Evolutionary conservation across 2,329 filamentous ascomycete species (phyloP), one percentile per base, ranked within the genome.

Genomic region (Aspergillus clavatus): DNA sequence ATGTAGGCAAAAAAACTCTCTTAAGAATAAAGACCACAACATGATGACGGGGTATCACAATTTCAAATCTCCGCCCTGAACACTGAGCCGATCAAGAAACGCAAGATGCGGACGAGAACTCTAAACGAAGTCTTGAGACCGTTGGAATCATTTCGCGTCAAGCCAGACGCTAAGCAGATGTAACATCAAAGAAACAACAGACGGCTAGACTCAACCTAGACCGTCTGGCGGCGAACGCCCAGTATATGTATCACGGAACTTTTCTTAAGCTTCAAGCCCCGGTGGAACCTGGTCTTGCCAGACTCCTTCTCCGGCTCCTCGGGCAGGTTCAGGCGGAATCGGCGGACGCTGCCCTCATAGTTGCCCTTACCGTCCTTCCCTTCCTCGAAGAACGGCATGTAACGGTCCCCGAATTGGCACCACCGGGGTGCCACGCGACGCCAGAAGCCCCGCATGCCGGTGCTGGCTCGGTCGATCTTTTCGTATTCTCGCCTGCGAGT

Each of bases 391-490:
- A 74, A 74, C 0, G 63, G 68, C 4, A 57, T 61, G 11, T 69
- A 58, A 4, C 55, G 53, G 11, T 62, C 54, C 4, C 57, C 55
- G 10, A 58, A 52, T 23, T 65, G 67, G 45, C 67, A 67, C 61
- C 69, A 71, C 33, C 60, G 58, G 0, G 71, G 71, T 3, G 69
- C 66, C 4, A 72, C 60, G 6, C 63, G 62, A 0, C 68, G 61
- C 63, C 70, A 69, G 5, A 73, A 51, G 2, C 72, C 70, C 1
- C 70, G 63, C 3, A 73, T 51, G 3, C 72, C 71, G 16, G 59
- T 65, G 46, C 59, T 67, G 38, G 67, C 66, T 8, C 68, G 67
- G 57, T 71, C 65, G 73, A 81, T 68, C 77, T 82, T 57, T 81
- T 80, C 64, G 44, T 74, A 74, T 50, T 74, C 70, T 16, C 61